Percentiles rank a stretch among this genome's conserved stretches.
Evolutionary conservation across 441 rosid genomes (phyloP).

Genomic region (Omphalea diandra): DNA sequence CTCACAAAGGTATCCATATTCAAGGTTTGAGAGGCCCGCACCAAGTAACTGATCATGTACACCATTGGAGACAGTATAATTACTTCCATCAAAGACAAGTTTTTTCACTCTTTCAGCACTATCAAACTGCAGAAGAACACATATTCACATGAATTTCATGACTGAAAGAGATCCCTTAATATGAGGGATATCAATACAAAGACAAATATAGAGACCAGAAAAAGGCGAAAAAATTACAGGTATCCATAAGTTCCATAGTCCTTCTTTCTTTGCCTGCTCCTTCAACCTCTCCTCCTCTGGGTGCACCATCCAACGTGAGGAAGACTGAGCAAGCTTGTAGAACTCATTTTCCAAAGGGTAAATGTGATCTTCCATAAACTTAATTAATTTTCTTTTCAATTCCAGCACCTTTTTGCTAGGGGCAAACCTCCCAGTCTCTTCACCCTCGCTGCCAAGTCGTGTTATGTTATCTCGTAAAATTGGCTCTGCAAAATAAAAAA

Average conservation of each 20-base stretch:
- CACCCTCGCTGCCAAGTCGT: conserved; percentile 23
- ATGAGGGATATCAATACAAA: background rate
- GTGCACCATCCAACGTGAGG: conserved; percentile 82
- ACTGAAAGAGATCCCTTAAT: background rate
- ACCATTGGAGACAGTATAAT: conserved; percentile 27
- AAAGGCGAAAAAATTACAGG: conserved; percentile 56
- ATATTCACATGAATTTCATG: conserved; percentile 14
- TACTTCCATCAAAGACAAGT: conserved; percentile 45
- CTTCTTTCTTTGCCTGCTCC: conserved; percentile 86
- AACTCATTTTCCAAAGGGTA: conserved; percentile 86
- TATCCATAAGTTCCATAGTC: conserved; percentile 89
- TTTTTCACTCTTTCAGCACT: conserved; percentile 87
- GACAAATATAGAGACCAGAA: conserved; percentile 10
- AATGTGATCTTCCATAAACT: conserved; percentile 88
- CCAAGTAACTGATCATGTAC: conserved; percentile 62
- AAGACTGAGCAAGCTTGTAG: conserved; percentile 71
- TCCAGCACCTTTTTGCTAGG: conserved; percentile 64
- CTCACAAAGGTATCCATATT: conserved; percentile 96
- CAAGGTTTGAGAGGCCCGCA: conserved; percentile 92
- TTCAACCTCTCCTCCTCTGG: conserved; percentile 91
- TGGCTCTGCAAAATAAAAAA: conserved; percentile 29
- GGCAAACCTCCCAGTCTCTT: conserved; percentile 60
- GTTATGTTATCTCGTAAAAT: conserved; percentile 27
- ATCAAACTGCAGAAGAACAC: conserved; percentile 59
- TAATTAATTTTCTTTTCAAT: conserved; percentile 65